Conservation (phyloP, 1,284 basidiomycete species). For the Takashimella koratensis region DNA sequence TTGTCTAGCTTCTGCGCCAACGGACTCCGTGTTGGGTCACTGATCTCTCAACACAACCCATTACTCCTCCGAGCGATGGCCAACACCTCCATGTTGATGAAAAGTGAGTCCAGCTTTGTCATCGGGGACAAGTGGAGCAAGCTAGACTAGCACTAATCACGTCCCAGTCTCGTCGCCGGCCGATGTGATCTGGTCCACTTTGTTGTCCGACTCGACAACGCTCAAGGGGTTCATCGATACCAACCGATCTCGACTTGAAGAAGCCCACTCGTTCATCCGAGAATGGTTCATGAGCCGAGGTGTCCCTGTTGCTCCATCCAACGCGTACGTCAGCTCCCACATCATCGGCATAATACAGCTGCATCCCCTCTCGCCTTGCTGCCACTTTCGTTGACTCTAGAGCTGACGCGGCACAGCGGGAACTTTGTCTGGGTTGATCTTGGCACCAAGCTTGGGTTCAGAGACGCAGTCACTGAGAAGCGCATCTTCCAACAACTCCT, state of each 20-base stretch:
- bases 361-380: no score
- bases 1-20: constrained; percentile 50
- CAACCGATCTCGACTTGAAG: constrained; percentile 35
- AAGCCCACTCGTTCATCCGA: constrained; percentile 37
- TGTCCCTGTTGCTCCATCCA: constrained; percentile 38
- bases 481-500: constrained; percentile 43
- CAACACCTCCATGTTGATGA: constrained; percentile 45
- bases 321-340: constrained; percentile 40
- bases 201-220: constrained; percentile 26
- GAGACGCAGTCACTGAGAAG: constrained; percentile 36
- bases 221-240: constrained; percentile 34
- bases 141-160: no score
- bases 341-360: no score
- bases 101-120: constrained; percentile 32
- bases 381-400: no score
- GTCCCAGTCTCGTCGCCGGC: constrained; percentile 38
- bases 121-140: no score
- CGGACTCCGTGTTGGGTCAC: constrained; percentile 48
- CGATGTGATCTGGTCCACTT: constrained; percentile 44
- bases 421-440: constrained; percentile 47
- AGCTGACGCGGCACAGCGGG: constrained; percentile 20
- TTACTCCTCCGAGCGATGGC: constrained; percentile 46
- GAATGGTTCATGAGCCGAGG: constrained; percentile 42
- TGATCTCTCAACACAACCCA: constrained; percentile 49
- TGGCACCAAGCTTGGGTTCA: constrained; percentile 33